Base-by-base conservation (phyloP, 768 basidiomycete species). In the Mycena polygramma region DNA sequence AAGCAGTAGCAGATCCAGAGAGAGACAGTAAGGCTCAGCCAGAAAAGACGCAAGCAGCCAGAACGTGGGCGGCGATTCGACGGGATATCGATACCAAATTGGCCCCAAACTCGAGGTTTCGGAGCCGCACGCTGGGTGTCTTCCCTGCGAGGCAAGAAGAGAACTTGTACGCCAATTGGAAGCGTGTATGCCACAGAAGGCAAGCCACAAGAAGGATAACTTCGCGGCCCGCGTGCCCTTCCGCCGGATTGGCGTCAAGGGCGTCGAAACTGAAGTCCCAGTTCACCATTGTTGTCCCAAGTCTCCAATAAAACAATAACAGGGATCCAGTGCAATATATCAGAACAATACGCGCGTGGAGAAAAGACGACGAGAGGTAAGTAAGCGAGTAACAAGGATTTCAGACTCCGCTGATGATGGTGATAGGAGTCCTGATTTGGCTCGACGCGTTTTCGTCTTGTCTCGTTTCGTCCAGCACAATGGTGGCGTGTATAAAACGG, bases 361-460 rank as follows among this genome's bases (percentile, higher is more conserved):
- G 22, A 17, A 41, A 41, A 41, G 10, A 2, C 11, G 41, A 17
- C 6, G 30, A 2, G 11, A 37, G 9, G 26, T n/a, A 20, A 35
- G 45, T 13, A 6, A 17, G n/a, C 17, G 43, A 9, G 22, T 22
- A 19, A 35, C 19, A 30, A 45, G 24, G 22, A 41, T 7, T 48
- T 48, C 30, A 60, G 36, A 60, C 58, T 60, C 58, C 43, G 58
- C 45, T 41, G 41, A 41, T 41, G 11, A 30, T 30, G 30, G 30
- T 48, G 58, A 60, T 46, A 15, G 17, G 39, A 35, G 19, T 46
- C 58, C 45, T 45, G 46, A 60, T 60, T 9, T 48, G 58, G 58
- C n/a, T 14, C 7, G 20, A 11, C 24, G 45, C 58, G 57, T 58
- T 58, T 57, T 57, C 41, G 39, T 57, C 57, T 45, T 17, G 41